Conservation (phyloP, 1,139 yeast genomes). For the Yamadazyma blattariae region DNA sequence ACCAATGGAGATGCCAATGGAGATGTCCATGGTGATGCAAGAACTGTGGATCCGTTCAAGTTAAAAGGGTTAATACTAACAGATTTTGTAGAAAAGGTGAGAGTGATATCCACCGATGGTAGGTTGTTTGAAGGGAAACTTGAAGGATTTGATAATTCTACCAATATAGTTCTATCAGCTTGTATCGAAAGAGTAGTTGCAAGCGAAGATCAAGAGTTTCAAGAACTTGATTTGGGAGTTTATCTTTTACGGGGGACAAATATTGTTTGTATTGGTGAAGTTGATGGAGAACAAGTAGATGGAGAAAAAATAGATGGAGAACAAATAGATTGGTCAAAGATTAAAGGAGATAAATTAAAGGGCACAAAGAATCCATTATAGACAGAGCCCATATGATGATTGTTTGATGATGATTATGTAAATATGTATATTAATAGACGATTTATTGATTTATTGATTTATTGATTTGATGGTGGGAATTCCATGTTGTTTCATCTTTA, state of each 20-base stretch:
- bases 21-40: too few species aligned
- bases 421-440: constrained; percentile 1
- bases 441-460: too few species aligned
- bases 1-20: too few species aligned
- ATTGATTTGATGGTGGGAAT: constrained; percentile 48
- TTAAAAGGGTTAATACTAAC: constrained; percentile 29
- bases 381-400: too few species aligned
- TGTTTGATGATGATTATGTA: too few species aligned
- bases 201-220: constrained; percentile 49
- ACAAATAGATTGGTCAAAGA: constrained; percentile 52
- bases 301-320: constrained; percentile 22
- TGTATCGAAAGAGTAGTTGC: constrained; percentile 54
- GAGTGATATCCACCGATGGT: constrained; percentile 84
- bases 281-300: constrained; percentile 35
- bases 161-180: constrained; percentile 64
- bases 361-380: constrained; percentile 41
- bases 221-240: constrained; percentile 53
- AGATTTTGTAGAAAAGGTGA: constrained; percentile 47
- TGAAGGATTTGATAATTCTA: constrained; percentile 78
- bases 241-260: constrained; percentile 79
- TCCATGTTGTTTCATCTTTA: constrained; percentile 69
- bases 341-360: constrained; percentile 37
- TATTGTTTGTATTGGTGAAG: constrained; percentile 73
- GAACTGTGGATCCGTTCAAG: too few species aligned
- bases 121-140: constrained; percentile 67